Base-by-base conservation (phyloP, 2,329 filamentous ascomycete species). In the Daldinia eschscholtzii region DNA sequence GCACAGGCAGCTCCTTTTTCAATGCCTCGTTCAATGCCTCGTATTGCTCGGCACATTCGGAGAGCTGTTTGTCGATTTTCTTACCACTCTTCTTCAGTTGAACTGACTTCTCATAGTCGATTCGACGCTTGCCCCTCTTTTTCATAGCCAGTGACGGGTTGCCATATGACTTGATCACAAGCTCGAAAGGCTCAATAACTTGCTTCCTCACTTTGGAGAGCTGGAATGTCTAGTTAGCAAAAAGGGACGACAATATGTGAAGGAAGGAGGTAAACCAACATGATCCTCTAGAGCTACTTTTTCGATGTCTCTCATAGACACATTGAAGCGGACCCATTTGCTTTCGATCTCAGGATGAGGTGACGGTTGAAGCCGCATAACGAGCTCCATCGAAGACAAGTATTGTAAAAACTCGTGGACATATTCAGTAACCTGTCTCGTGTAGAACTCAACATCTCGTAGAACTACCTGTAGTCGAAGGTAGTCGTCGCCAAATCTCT, bases 371-470 rank as follows among this genome's bases (percentile, higher is more conserved):
- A 89, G 81, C 42, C 89, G 90, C 81, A 97, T 92, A 71, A 94
- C 91, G 0, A 92, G 87, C 79, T 97, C 93, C 78, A 98, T 92
- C 0, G 92, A 93, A 2, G 89, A 89, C 33, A 95, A 87, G 71
- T 95, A 92, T 67, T 93, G 90, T 56, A 94, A 87, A 74, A 97
- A 94, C 72, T 93, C 91, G 65, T 92, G 88, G 57, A 97, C 91
- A 70, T 93, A 93, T n/a, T 87, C 88, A 7, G 92, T 89, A 3
- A 93, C 89, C 64, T 94, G 91, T n/a, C 91, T 88, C 4, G 93
- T 91, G 79, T 98, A 98, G 75, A 91, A 93, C 76, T 98, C 93
- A n/a, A 97, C 92, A 78, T 98, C 96, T 65, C 94, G 90, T 76
- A 97, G 89, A 46, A 98, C 93, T 42, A 99, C 92, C 77, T 98